Percentiles rank a stretch among this genome's conserved stretches.
Evolutionary conservation across 768 basidiomycete species (phyloP).

Genomic region (Rhizopogon rudus): DNA sequence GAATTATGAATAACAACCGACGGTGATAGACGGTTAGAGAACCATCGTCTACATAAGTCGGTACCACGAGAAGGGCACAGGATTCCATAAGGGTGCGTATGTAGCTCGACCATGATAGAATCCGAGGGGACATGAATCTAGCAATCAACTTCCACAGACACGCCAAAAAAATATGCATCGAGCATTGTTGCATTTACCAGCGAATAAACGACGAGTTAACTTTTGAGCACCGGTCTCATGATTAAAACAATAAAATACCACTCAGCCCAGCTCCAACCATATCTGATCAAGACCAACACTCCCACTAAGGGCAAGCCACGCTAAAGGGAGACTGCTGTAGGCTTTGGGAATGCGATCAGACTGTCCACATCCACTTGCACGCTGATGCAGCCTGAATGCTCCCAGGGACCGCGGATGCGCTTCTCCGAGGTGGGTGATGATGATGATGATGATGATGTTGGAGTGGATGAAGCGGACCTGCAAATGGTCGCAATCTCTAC

Average conservation of each 20-base stretch:
- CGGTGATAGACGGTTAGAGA: neutral
- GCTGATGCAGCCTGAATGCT: constrained; percentile 43
- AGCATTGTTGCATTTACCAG: constrained; percentile 3
- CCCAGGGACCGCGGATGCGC: constrained; percentile 50
- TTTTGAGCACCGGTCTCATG: constrained; percentile 7
- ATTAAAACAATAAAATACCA: neutral
- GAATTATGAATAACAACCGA: neutral
- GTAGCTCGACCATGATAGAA: neutral
- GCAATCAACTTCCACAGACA: neutral
- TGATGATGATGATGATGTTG: constrained; percentile 6
- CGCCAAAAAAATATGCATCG: constrained; percentile 3
- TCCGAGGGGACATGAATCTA: neutral
- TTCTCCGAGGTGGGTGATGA: constrained; percentile 17
- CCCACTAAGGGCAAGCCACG: neutral
- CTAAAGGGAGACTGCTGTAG: constrained; percentile 30
- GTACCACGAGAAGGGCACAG: neutral
- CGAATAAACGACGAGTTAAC: neutral
- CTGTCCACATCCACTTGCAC: constrained; percentile 41
- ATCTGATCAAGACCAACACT: neutral
- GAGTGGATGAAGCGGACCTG: constrained; percentile 7
- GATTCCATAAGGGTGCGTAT: neutral
- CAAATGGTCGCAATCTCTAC: constrained; percentile 14
- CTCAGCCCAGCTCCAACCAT: constrained; percentile 2
- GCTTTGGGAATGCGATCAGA: constrained; percentile 42
- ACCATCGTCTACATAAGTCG: neutral